Evolutionary conservation across 192 early-diverging fungal genomes (phyloP).

Genomic region (Lunasporangiospora selenospora): DNA sequence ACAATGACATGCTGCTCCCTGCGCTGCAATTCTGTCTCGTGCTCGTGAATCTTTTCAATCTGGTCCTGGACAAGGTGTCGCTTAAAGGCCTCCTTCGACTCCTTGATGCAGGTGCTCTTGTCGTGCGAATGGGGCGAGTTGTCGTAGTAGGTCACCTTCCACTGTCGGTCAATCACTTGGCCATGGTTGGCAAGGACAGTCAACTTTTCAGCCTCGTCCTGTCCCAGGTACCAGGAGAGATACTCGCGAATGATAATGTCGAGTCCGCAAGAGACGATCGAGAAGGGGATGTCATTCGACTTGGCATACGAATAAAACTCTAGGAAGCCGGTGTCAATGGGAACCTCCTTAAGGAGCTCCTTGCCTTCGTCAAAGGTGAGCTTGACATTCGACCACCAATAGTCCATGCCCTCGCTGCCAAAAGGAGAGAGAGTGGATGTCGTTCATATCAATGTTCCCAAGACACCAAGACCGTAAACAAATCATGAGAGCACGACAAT

Average conservation of each 20-base stretch:
- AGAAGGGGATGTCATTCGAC: conserved; percentile 61
- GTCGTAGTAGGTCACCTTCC: conserved; percentile 71
- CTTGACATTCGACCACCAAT: conserved; percentile 26
- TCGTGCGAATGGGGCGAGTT: conserved; percentile 70
- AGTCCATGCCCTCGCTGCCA: conserved; percentile 42
- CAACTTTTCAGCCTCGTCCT: conserved; percentile 52
- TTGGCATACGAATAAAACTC: conserved; percentile 59
- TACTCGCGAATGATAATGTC: conserved; percentile 57
- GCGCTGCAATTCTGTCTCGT: conserved; percentile 1
- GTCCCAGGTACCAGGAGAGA: conserved; percentile 55
- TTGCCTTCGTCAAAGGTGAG: conserved; percentile 25
- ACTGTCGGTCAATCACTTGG: conserved; percentile 49
- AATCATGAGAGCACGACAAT: too few species aligned
- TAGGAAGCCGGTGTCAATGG: conserved; percentile 69
- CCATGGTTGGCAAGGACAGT: conserved; percentile 69
- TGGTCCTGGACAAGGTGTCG: conserved; percentile 11
- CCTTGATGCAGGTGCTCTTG: conserved; percentile 55
- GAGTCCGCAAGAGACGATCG: conserved; percentile 68
- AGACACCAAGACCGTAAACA: too few species aligned
- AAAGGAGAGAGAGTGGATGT: too few species aligned
- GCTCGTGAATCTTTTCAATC: background rate
- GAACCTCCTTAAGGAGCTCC: conserved; percentile 32
- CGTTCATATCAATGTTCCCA: too few species aligned
- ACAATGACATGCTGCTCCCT: conserved; percentile 54
- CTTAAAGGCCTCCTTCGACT: conserved; percentile 22